Base-by-base conservation (phyloP, 192 early-diverging fungal species). In the Phycomyces blakesleeanus region DNA sequence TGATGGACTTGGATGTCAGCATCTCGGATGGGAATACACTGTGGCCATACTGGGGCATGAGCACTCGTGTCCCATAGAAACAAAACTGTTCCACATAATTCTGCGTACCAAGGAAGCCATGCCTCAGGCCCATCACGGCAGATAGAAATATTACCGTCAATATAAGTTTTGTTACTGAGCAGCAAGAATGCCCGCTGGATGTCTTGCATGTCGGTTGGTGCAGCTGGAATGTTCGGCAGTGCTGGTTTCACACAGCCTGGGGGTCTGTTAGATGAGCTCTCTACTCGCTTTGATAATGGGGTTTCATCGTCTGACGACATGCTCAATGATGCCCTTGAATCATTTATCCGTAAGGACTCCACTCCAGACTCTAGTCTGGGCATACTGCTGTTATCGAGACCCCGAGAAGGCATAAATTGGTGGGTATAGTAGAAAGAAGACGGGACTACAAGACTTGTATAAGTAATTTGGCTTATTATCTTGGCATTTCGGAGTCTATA, bases 21-120 rank as follows among this genome's bases (percentile, higher is more conserved):
- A 60, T 91, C 89, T 51, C 85, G 79, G 52, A 92, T 81, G 75
- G 89, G 90, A 77, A 91, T 89, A 71, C 82, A 87, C 51, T 85
- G 84, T 47, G 84, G 81, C 27, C 81, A 74, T 2, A 79, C 74
- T 52, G 73, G 68, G 55, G 44, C 44, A 47, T 14, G 18, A 47
- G 44, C 44, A 47, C 12, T 18, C 5, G 50, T 49, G 26, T 84
- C 84, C 78, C 83, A 85, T 39, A 92, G 78, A 58, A 80, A 71
- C 59, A 92, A 74, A 20, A 81, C 73, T 2, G 89, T 79, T 15
- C 91, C 91, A 55, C 82, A 69, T 42, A 90, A 67, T 78, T 92
- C 91, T 5, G 82, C 87, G 60, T 85, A 87, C 73, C 84, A 90
- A 27, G 81, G 79, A n/a, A 81, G 81, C 89, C 89, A 92, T 18